Evolutionary conservation across 768 basidiomycete species (phyloP), one percentile per base, ranked within the genome.

Genomic region (Dentipellis fragilis): DNA sequence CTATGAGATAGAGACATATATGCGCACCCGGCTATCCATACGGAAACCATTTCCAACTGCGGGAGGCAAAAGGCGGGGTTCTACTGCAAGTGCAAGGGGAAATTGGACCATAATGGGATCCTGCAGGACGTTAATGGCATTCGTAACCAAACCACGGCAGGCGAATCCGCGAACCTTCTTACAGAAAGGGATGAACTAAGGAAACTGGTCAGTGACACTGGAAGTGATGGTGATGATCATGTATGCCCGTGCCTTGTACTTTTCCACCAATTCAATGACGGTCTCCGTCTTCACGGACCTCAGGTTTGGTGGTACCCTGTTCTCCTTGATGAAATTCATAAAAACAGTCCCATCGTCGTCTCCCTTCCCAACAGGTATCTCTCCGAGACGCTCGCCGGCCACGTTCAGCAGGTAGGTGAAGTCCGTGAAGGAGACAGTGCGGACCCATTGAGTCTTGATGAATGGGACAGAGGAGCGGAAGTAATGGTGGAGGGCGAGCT

Each of bases 61-160:
- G 57, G 77, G 79, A 1, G 87, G 86, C 49, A 90, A 76, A 19
- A 90, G 70, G 57, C 81, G 78, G 11, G 87, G 87, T 67, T 89
- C 88, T 55, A 89, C 78, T 19, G 88, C 85, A 40, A 90, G 74
- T 3, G 80, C 86, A 51, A 89, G 75, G 29, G 88, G 87, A 55
- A 89, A 83, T 65, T 85, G 85, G 5, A 77, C 76, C 83, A 84
- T 85, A 65, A 90, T 77, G 23, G 86, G 85, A 65, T 90, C 88
- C 84, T 89, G 66, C n/a, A 51, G 48, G 22, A 29, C 29, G 6
- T 29, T 29, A 29, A 6, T 55, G 38, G 49, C 48, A 35, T 21
- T 54, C 46, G 39, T 17, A 5, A 45, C 10, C n/a, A 10, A 5
- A 45, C 10, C n/a, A 10, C 22, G 22, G 9, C 48, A 16, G n/a